Base-by-base conservation (phyloP, 148 eudicot species). In the Rhododendron ferrugineum region DNA sequence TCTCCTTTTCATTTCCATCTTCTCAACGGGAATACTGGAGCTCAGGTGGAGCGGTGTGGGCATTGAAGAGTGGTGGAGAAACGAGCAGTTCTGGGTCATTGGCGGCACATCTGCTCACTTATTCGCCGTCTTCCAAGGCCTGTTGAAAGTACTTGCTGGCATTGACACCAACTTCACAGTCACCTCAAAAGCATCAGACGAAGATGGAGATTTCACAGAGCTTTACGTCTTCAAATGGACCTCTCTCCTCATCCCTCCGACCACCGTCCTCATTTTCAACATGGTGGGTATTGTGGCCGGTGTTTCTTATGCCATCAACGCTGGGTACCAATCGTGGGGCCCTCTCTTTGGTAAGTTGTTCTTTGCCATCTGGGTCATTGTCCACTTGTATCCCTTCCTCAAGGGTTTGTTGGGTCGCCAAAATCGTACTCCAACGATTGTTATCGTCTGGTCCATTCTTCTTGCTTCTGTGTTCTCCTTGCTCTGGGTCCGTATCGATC, bases 11-110 rank as follows among this genome's bases (percentile, higher is more conserved):
- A 83, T 89, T 62, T 94, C 98, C 83, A 94, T 94, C 84, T 90
- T 92, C 15, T 87, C 92, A 11, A 94, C 98, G 10, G 96, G 96
- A 79, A 89, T 94, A 60, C 88, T 94, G 34, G 98, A 93, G 83
- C 92, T 94, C 26, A 81, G 95, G 78, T 94, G 98, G 98, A 90
- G 95, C 66, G 95, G 96, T 75, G 98, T 94, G 13, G 88, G 93
- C 46, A 92, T 94, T 4, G 96, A 94, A 30, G 98, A 91, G 85
- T 94, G 96, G 98, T 94, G 98, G 98, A 93, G 98, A 88, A 94
- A 94, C 82, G 98, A 94, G 49, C 98, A 94, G 90, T 94, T 94
- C 73, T 94, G 98, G 98, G 98, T 94, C 89, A 94, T 93, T 49
- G 98, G 96, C 74, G 98, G 98, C 22, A 94, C 98, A 18, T 94